Conservation (phyloP, 1,284 basidiomycete species). For the Pholiota adiposa region DNA sequence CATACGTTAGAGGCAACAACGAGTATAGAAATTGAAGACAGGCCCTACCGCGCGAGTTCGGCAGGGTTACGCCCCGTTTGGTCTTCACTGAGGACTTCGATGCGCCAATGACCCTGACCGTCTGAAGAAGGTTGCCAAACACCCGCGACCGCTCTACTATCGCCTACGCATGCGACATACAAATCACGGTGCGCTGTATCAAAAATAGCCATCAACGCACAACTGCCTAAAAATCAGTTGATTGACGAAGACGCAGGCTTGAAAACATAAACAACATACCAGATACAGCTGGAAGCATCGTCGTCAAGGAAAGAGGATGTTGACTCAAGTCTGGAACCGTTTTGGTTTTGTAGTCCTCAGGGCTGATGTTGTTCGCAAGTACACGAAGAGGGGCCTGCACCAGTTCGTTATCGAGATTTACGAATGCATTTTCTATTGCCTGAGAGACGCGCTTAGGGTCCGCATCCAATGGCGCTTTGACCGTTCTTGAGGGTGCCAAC, state of each 20-base stretch:
- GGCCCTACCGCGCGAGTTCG: slow-evolving; percentile 70
- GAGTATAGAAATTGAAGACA: not conserved
- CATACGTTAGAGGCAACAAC: not conserved
- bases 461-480: slow-evolving; percentile 45
- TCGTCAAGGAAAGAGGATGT: slow-evolving; percentile 68
- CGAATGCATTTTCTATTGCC: slow-evolving; percentile 82
- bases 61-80: slow-evolving; percentile 93
- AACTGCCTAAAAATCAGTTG: slow-evolving; percentile 65
- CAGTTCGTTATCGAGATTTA: slow-evolving; percentile 79
- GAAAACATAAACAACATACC: slow-evolving; percentile 19
- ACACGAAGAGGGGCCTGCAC: slow-evolving; percentile 78
- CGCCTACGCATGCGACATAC: slow-evolving; percentile 92
- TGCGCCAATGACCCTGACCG: slow-evolving; percentile 75
- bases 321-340: slow-evolving; percentile 69
- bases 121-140: slow-evolving; percentile 75
- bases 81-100: slow-evolving; percentile 92
- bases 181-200: slow-evolving; percentile 83
- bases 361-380: slow-evolving; percentile 61
- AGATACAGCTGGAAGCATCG: slow-evolving; percentile 74
- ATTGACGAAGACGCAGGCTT: slow-evolving; percentile 7
- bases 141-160: slow-evolving; percentile 95
- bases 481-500: slow-evolving; percentile 38
- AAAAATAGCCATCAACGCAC: slow-evolving; percentile 84
- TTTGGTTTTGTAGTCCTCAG: slow-evolving; percentile 52
- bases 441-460: slow-evolving; percentile 67